Conservation (phyloP, 75 land plant species). For the Cunninghamia lanceolata region DNA sequence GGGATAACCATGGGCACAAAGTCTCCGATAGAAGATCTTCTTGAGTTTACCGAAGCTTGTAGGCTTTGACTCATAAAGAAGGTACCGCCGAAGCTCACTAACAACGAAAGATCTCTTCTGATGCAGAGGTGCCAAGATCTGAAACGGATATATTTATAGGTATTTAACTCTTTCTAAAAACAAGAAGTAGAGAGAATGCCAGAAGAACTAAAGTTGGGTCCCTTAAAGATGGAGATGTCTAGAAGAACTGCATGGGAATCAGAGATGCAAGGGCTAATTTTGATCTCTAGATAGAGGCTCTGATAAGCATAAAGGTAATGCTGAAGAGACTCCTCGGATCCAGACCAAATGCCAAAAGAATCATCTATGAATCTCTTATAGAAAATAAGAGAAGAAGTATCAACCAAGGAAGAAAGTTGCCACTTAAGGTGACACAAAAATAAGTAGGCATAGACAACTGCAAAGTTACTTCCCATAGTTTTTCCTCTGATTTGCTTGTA, state of each 20-base stretch:
- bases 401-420: too few species aligned
- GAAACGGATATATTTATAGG: not conserved
- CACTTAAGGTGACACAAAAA: not conserved
- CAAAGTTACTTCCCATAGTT: not conserved
- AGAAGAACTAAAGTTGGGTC: not conserved
- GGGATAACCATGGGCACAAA: not conserved
- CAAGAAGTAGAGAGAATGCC: not conserved
- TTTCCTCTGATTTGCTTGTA: not conserved
- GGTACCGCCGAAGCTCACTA: not conserved
- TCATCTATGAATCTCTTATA: conserved; percentile 8
- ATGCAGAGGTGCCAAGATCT: not conserved
- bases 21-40: not conserved
- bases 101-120: not conserved
- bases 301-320: not conserved
- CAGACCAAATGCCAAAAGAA: not conserved
- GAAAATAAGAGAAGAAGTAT: not conserved
- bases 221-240: conserved; percentile 5
- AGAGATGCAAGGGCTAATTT: not conserved
- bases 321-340: too few species aligned
- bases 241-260: not conserved
- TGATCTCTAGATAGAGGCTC: not conserved
- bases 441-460: not conserved
- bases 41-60: not conserved
- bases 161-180: not conserved
- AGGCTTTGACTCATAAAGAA: not conserved